phyloP scores from a whole-genome alignment of 495 filamentous ascomycete genomes.

The Cladorrhinum samala region DNA sequence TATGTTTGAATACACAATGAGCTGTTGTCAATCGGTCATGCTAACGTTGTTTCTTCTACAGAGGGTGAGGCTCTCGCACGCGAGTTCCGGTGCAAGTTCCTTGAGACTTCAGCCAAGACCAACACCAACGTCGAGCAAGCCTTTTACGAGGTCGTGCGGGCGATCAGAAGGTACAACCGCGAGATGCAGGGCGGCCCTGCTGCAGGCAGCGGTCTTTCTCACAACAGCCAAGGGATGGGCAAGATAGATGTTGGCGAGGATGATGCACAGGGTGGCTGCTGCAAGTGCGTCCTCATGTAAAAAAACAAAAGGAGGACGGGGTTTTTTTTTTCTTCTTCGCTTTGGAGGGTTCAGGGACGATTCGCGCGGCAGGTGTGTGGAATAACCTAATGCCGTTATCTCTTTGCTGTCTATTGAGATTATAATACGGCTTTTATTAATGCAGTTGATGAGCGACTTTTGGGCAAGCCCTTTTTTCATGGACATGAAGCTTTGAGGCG shows the following conservation, averaged over 20 bases:
- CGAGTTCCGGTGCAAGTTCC: constrained; percentile 92
- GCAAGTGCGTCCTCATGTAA: constrained; percentile 92
- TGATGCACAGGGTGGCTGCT: constrained; percentile 70
- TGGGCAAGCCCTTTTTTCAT: neutral
- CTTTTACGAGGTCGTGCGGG: constrained; percentile 95
- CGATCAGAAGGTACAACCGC: constrained; percentile 96
- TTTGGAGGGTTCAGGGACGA: neutral
- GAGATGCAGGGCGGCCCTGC: constrained; percentile 83
- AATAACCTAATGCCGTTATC: neutral
- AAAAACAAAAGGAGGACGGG: constrained; percentile 1
- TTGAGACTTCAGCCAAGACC: constrained; percentile 97
- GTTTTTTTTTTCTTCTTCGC: neutral
- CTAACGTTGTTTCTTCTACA: constrained; percentile 33
- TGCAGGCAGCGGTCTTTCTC: constrained; percentile 57
- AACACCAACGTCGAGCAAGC: constrained; percentile 97
- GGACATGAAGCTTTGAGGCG: neutral
- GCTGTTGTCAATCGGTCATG: neutral
- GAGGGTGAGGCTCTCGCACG: constrained; percentile 84
- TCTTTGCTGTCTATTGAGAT: neutral
- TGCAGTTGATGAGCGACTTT: neutral
- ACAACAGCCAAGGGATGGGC: constrained; percentile 53
- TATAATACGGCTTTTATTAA: neutral
- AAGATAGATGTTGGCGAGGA: constrained; percentile 76
- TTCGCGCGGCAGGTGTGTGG: constrained; percentile 4
- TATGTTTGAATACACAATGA: constrained; percentile 35